Percentiles rank a stretch among this genome's conserved stretches.
phyloP scores from a whole-genome alignment of 1,139 yeast genomes.

The Candida sanyaensis region DNA sequence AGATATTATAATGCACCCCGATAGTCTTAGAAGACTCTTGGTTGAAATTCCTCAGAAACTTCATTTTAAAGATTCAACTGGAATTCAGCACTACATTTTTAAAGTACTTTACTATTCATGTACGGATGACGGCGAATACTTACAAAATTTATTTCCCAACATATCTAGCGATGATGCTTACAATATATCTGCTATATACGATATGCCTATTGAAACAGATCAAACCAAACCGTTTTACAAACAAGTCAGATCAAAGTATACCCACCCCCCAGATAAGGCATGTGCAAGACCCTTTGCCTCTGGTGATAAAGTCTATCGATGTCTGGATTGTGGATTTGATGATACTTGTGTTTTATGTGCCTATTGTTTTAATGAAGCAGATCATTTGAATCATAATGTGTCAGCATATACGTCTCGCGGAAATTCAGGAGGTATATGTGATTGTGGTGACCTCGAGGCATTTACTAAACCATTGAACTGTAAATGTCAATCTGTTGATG shows the following conservation, averaged over 20 bases:
- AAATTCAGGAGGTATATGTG: conserved; percentile 68
- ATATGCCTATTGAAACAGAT: conserved; percentile 12
- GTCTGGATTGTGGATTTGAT: conserved; percentile 68
- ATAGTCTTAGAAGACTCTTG: conserved; percentile 27
- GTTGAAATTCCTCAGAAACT: conserved; percentile 28
- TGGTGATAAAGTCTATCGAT: conserved; percentile 69
- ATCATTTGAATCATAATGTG: conserved; percentile 67
- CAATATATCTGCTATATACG: conserved; percentile 15
- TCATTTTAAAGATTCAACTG: conserved; percentile 16
- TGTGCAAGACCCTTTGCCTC: conserved; percentile 62
- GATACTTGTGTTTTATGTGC: conserved; percentile 74
- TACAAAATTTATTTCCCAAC: conserved; percentile 28
- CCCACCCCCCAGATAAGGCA: conserved; percentile 40
- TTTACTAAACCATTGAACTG: conserved; percentile 65
- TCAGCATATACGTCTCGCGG: conserved; percentile 52
- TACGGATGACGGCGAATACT: conserved; percentile 31
- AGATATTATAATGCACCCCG: conserved; percentile 15
- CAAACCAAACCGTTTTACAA: conserved; percentile 16
- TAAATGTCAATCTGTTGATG: conserved; percentile 23
- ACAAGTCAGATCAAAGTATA: conserved; percentile 14
- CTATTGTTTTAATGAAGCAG: conserved; percentile 66
- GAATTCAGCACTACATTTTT: conserved; percentile 21
- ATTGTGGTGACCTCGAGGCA: conserved; percentile 90
- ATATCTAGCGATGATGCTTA: conserved; percentile 21
- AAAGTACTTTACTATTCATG: conserved; percentile 34